Base-by-base conservation (phyloP, 805 yeast species). In the Blastobotrys americana region DNA sequence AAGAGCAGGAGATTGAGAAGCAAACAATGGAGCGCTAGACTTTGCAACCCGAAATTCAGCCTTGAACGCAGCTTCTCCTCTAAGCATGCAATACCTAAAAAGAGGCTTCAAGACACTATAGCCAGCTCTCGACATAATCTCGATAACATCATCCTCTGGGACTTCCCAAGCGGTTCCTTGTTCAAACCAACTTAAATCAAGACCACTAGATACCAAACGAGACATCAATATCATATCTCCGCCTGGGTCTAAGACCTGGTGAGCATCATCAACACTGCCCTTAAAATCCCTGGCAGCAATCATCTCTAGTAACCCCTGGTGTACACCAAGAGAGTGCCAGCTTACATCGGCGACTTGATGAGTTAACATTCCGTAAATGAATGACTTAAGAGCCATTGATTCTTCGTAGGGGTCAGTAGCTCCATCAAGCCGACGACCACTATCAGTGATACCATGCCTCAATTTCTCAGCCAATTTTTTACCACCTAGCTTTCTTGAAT, bases 261-360 rank as follows among this genome's bases (percentile, higher is more conserved):
- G 87, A 0, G 85, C 84, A 2, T 56, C 52, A 1, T 64, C 59
- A 13, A 56, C 52, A 47, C 73, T 70, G 0, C 78, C 81, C 44
- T 62, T 68, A 54, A 80, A 82, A 47, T 82, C 87, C 25, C 71
- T 58, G 19, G 65, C 66, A 0, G 78, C 66, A 46, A 80, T 51
- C 53, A 71, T 70, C 33, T 67, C 58, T 31, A 82, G 58, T n/a
- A 82, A 54, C 0, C 88, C 87, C 48, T 76, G 72, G 10, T 68
- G 59, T 25, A 76, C 58, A 2, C 75, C 66, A 4, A 78, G 57
- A 0, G 84, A 78, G 57, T 81, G 88, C 87, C 87, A 81, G 20
- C 80, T 68, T 0, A 78, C 72, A 52, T 82, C 87, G 2, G 80
- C 69, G 0, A 80, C 67, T 50, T 81, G 86, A 56, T 81, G 87